These are phyloP conservation scores for Psilocybe cubensis DNA, from an alignment of 768 basidiomycete species.

Conservation along the genomic window DNA sequence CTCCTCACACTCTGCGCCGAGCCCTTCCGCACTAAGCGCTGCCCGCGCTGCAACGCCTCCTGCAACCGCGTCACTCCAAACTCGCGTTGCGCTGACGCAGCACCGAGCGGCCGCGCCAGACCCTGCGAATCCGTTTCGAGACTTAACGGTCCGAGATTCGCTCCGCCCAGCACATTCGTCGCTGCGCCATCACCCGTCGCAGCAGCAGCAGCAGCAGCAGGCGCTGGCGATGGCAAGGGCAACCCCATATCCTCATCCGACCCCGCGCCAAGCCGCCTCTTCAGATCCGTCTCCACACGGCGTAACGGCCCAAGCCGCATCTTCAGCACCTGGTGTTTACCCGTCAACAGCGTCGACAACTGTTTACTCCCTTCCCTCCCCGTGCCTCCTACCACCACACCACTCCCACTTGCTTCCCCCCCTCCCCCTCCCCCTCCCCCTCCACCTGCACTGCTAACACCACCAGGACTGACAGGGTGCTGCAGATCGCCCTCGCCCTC, in stretches of 20 bases:
- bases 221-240: no score
- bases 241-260: slow-evolving; percentile 35
- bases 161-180: slow-evolving; percentile 8
- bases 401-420: no score
- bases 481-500: neutral
- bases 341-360: slow-evolving; percentile 14
- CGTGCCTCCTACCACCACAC: no score
- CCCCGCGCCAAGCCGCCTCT: slow-evolving; percentile 39
- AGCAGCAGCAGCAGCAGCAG: slow-evolving; percentile 9
- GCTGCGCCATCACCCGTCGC: slow-evolving; percentile 12
- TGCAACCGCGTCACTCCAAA: slow-evolving; percentile 19
- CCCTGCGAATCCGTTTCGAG: slow-evolving; percentile 7
- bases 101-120: neutral
- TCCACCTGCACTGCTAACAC: neutral
- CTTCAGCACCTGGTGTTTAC: slow-evolving; percentile 35
- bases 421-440: no score
- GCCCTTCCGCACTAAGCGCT: neutral
- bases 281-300: slow-evolving; percentile 42
- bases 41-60: slow-evolving; percentile 21
- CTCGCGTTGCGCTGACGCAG: slow-evolving; percentile 4
- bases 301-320: slow-evolving; percentile 44
- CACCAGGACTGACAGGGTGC: neutral
- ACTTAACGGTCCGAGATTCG: slow-evolving; percentile 5
- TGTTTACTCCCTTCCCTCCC: no score
- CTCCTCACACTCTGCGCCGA: slow-evolving; percentile 4